These are phyloP conservation scores for Penicillium sp. DNA, from an alignment of 2,329 filamentous ascomycete species.

Conservation along the genomic window DNA sequence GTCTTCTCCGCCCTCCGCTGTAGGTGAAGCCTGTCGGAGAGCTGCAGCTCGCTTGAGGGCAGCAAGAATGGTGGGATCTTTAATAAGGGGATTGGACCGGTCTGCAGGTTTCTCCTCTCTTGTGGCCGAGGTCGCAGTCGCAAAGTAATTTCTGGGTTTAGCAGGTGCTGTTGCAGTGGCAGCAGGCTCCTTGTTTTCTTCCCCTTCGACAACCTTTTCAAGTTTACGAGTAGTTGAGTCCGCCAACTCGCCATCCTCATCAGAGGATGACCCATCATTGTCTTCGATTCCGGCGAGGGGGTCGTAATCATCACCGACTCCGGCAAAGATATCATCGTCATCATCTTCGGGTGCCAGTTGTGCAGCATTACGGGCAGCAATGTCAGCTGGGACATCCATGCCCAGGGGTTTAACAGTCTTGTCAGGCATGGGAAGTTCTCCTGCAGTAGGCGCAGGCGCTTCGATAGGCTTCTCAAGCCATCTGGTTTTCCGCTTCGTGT, in stretches of 20 bases:
- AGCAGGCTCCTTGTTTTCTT: conserved; percentile 12
- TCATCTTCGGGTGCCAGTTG: conserved; percentile 41
- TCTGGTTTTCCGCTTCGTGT: conserved; percentile 60
- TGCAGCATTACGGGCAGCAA: conserved; percentile 37
- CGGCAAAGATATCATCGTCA: conserved; percentile 63
- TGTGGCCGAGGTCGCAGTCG: conserved; percentile 21
- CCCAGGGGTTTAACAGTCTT: conserved; percentile 51
- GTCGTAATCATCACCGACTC: conserved; percentile 60
- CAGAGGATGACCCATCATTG: conserved; percentile 47
- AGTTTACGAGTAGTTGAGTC: conserved; percentile 9
- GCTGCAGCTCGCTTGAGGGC: conserved; percentile 81
- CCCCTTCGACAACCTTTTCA: conserved; percentile 6
- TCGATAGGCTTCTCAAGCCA: conserved; percentile 48
- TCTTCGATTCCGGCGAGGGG: conserved; percentile 55
- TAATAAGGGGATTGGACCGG: conserved; percentile 50
- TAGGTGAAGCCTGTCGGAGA: conserved; percentile 51
- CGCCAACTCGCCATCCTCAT: conserved; percentile 40
- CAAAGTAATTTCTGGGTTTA: conserved; percentile 51
- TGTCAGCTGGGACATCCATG: conserved; percentile 50
- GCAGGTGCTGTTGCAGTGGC: conserved; percentile 7
- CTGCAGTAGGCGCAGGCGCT: conserved; percentile 15
- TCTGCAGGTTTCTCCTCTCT: conserved; percentile 51
- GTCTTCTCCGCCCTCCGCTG: conserved; percentile 43
- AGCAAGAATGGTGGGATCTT: conserved; percentile 76
- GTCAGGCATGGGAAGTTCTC: conserved; percentile 42